Conservation (phyloP, 2,329 filamentous ascomycete genomes). For the Colletotrichum sp. region DNA sequence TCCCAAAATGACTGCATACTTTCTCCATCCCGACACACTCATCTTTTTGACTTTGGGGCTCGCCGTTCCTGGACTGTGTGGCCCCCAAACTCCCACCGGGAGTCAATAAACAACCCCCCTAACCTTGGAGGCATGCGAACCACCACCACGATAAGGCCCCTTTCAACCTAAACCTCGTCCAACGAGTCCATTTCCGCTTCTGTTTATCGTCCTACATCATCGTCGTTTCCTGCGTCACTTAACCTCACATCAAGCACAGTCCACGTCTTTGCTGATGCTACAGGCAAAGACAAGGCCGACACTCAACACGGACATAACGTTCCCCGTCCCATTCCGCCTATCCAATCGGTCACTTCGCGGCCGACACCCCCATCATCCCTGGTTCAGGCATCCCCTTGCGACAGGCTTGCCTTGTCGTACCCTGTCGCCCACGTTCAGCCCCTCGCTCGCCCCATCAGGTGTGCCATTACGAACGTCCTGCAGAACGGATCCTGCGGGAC, state of each 20-base stretch:
- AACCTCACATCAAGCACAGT: not conserved
- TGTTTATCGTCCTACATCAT: not conserved
- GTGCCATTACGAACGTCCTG: slow-evolving; percentile 2
- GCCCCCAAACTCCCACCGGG: not conserved
- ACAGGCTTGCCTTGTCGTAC: not conserved
- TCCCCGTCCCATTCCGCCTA: not conserved
- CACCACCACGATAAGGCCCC: not conserved
- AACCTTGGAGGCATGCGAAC: not conserved
- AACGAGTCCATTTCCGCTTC: not conserved
- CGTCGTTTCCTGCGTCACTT: not conserved
- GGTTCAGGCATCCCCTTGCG: slow-evolving; percentile 6
- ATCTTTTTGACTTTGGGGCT: not conserved
- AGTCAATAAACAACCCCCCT: not conserved
- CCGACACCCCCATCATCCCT: not conserved
- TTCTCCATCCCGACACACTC: not conserved
- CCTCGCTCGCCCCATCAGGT: not conserved
- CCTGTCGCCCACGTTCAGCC: slow-evolving; percentile 9
- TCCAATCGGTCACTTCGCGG: slow-evolving; percentile 10
- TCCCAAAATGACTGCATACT: not conserved
- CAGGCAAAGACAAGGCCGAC: not conserved
- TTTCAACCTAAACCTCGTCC: not conserved
- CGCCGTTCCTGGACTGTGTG: not conserved
- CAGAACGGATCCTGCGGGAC: not conserved
- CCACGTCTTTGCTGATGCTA: not conserved
- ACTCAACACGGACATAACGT: not conserved